A percentile compares a stretch with the other conserved stretches of the same genome.
These are phyloP conservation scores for Antrodiella citrinella DNA, from an alignment of 768 basidiomycete species.

Conservation along the genomic window DNA sequence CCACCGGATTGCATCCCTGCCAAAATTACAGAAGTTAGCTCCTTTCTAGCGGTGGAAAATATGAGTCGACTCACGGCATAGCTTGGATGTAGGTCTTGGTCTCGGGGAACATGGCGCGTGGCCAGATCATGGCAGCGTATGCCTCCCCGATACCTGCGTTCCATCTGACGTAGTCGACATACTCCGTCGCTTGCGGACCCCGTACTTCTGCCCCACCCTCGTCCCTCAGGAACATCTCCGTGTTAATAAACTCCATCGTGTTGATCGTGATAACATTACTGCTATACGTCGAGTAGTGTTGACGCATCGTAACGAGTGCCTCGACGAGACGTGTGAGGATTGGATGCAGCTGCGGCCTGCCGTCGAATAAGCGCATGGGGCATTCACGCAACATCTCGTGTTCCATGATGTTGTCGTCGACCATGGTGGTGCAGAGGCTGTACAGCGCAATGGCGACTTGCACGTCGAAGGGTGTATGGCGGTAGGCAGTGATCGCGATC, in stretches of 20 bases:
- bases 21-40: too few species aligned
- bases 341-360: slow-evolving; percentile 5
- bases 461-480: slow-evolving; percentile 2
- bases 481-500: background rate
- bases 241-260: slow-evolving; percentile 3
- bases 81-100: slow-evolving; percentile 2
- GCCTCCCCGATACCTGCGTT: slow-evolving; percentile 2
- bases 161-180: slow-evolving; percentile 1
- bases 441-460: slow-evolving; percentile 5
- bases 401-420: slow-evolving; percentile 4
- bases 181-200: background rate
- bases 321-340: slow-evolving; percentile 3
- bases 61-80: slow-evolving; percentile 8
- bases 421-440: background rate
- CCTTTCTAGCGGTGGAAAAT: too few species aligned
- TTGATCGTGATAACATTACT: background rate
- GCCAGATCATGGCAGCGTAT: slow-evolving; percentile 5
- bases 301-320: background rate
- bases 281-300: slow-evolving; percentile 1
- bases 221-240: slow-evolving; percentile 4
- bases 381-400: slow-evolving; percentile 3
- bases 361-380: background rate
- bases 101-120: slow-evolving; percentile 4
- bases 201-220: background rate
- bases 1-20: background rate